These are phyloP conservation scores for Dicorynia guianensis DNA, from an alignment of 306 rosid species.

Conservation along the genomic window DNA sequence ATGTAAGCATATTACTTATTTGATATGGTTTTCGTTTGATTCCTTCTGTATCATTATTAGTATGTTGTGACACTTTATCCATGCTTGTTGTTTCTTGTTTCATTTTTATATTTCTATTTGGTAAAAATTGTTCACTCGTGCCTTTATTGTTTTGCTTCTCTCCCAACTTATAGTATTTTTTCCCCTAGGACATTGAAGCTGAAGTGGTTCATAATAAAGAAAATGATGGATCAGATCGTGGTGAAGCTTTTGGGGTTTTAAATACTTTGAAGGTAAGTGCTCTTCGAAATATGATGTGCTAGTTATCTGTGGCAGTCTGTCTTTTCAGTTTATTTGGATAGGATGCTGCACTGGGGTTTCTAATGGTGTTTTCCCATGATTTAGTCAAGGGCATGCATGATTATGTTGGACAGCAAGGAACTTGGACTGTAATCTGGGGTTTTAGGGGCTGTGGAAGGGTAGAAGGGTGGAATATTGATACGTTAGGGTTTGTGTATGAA, in stretches of 20 bases:
- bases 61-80: constrained; percentile 19
- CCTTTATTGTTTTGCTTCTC: constrained; percentile 29
- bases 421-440: too few species aligned
- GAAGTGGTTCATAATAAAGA: constrained; percentile 63
- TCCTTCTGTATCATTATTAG: constrained; percentile 13
- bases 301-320: constrained; percentile 6
- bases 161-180: constrained; percentile 17
- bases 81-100: neutral
- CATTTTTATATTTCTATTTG: constrained; percentile 13
- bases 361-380: constrained; percentile 20
- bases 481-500: too few species aligned
- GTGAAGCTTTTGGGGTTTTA: constrained; percentile 60
- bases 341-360: constrained; percentile 27
- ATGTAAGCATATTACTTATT: constrained; percentile 10
- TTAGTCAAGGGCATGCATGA: constrained; percentile 10
- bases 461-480: too few species aligned
- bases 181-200: constrained; percentile 67
- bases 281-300: constrained; percentile 18
- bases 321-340: constrained; percentile 17
- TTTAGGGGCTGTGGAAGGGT: too few species aligned
- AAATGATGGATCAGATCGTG: constrained; percentile 52
- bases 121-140: constrained; percentile 20
- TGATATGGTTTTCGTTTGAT: constrained; percentile 13
- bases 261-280: constrained; percentile 71
- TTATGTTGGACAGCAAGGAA: too few species aligned